Base-by-base conservation (phyloP, 352 stramenopile species). In the Phytophthora palmivora region DNA sequence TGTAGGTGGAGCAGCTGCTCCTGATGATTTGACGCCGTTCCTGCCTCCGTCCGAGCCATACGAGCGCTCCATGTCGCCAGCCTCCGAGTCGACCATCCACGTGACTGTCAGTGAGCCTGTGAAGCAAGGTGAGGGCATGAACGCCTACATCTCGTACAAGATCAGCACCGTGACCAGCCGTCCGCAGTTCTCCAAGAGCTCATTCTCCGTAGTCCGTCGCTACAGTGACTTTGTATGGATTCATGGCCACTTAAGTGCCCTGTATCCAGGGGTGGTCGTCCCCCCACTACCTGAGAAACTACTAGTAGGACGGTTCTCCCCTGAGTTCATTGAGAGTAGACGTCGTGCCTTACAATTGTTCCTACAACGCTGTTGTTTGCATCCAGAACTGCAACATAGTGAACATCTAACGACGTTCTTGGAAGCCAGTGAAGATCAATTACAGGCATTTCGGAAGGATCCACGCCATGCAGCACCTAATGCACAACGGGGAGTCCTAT, bases 101-200 rank as follows among this genome's bases (percentile, higher is more conserved):
- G 88, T 97, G 60, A 73, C 79, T 0, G 96, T 99, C 10, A 96
- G 88, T 18, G 97, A 99, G 74, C 97, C 97, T 0, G 89, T 98
- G 10, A 98, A 98, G 71, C 94, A 98, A 58, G 86, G 88, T 26
- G 97, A 99, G 60, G 96, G 97, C 41, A 98, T 99, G 79, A 98
- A 99, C 72, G 95, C 97, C 54, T 99, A 98, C 72, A 98, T 98
- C 43, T 98, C 92, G 53, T 99, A 99, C 82, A 98, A 98, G 61
- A 96, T 98, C 70, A 81, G 70, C 42, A 96, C 82, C 0, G 64
- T 18, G 5, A 96, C 87, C 8, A 90, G 78, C 32, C 82, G 87
- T 2, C 78, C 84, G 19, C 88, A 95, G 68, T 95, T 95, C 63
- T 76, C 88, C 44, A 93, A 89, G 69, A 86, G 70, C 64, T 85